Evolutionary conservation across 1,139 yeast species (phyloP), one percentile per base, ranked within the genome.

Genomic region (Saccharomyces pastorianus): DNA sequence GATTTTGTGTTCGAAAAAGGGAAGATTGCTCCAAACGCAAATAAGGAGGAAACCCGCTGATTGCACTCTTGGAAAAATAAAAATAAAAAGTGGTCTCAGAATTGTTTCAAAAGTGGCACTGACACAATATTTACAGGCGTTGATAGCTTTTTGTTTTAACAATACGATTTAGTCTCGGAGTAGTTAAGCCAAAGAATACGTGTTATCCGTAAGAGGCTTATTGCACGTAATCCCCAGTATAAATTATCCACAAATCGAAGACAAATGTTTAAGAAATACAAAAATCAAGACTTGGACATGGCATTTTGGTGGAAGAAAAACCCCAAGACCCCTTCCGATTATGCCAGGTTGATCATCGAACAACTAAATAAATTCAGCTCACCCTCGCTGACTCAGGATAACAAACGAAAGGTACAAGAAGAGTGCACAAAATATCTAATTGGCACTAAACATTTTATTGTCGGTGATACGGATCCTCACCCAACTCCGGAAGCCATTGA

Each of bases 261-360:
- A 20, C 4, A 17, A 38, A 64, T 65, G 68, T 65, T 65, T 48
- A 65, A 65, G 55, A 65, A 65, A 51, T 64, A 64, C 54, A 63
- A 63, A 55, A 65, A 62, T 47, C 67, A 64, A 51, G 68, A 65
- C 48, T 51, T 65, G 49, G 68, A 65, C 51, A 89, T 91, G 96
- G 87, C 97, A 20, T 91, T 91, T 66, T 76, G 93, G 64, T 91
- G 93, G 77, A 87, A 89, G 62, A 79, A 96, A 66, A 88, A 85
- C 67, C 96, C 95, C n/a, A 89, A 89, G 70, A 84, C 96, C 2
- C 96, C 97, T 1, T 82, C 80, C 41, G 99, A 93, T 65, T 78
- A 90, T 56, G 85, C 89, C 14, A 78, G 88, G 55, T 82, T 84
- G 13, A 76, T 90, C 58, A 81, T 81, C 60, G 98, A 93, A 53